Base-by-base conservation (phyloP, 768 basidiomycete genomes). In the Phallus indusiatus region DNA sequence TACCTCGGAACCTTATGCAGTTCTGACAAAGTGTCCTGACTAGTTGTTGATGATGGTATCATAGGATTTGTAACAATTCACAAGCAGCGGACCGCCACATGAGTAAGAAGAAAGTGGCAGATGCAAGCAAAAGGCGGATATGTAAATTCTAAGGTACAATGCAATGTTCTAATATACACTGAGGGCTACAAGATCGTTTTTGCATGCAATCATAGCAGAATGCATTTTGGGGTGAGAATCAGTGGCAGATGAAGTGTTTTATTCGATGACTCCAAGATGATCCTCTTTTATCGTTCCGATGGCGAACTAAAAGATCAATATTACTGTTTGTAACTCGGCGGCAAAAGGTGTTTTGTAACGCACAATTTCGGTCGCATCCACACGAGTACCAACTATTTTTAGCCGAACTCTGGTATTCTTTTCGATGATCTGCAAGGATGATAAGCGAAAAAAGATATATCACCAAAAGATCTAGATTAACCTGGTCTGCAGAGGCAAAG, bases 281-380 rank as follows among this genome's bases (percentile, higher is more conserved):
- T 97, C 95, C 71, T 97, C 95, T 75, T 98, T 99, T 72, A 98
- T 96, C 2, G 90, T 93, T 9, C 94, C 95, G 64, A 97, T 98
- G 1, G 94, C 94, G 66, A 97, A 97, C 94, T 96, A 61, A 1
- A 20, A 12, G 12, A 42, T 33, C n/a, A 17, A 20, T 9, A 20
- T 54, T 21, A 8, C 28, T 4, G 4, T 7, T 48, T n/a, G n/a
- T 11, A 12, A 47, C 52, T 14, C 52, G 12, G 35, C 24, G 21
- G 59, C 42, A 17, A 53, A 9, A 18, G 8, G 7, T 36, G 42
- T 7, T 21, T 18, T 7, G 54, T 56, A 8, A 75, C 91, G 64
- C 69, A 94, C 94, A 65, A 99, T 96, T 73, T 98, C 94, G 21
- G 94, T 97, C 35, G 94, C 94, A 68, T 99, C 96, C 3, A 97